These are phyloP conservation scores for Suhomyces kunorum DNA, from an alignment of 1,139 yeast genomes.

Conservation along the genomic window DNA sequence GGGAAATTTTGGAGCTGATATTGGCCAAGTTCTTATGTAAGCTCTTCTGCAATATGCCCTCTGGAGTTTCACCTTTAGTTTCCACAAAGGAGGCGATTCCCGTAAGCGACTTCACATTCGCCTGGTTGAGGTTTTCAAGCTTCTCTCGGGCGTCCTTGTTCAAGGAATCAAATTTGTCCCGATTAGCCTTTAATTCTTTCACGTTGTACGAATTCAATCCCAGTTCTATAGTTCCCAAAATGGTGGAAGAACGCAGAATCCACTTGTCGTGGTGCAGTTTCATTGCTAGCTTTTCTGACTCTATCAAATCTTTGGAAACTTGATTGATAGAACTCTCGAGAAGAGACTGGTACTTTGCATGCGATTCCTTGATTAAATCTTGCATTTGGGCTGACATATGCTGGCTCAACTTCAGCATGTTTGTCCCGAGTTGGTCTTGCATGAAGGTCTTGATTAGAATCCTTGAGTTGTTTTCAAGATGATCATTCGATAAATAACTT, in stretches of 20 bases:
- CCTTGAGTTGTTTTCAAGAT: constrained; percentile 7
- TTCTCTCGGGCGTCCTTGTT: constrained; percentile 7
- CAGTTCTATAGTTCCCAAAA: constrained; percentile 8
- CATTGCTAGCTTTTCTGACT: constrained; percentile 12
- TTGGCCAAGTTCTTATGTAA: constrained; percentile 8
- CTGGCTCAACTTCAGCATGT: constrained; percentile 4
- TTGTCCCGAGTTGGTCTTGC: constrained; percentile 6
- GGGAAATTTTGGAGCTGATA: constrained; percentile 13
- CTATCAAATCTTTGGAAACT: constrained; percentile 11
- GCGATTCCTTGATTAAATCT: constrained; percentile 4
- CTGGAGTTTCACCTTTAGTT: constrained; percentile 2
- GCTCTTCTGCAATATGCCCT: constrained; percentile 1
- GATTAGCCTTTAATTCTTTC: constrained; percentile 7
- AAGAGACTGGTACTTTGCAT: constrained; percentile 8
- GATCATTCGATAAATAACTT: constrained; percentile 10
- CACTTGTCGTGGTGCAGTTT: constrained; percentile 11
- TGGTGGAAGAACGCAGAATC: constrained; percentile 8
- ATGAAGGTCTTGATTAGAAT: constrained; percentile 6
- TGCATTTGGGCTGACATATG: constrained; percentile 4
- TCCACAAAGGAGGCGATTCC: constrained; percentile 4
- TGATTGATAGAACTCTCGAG: constrained; percentile 12
- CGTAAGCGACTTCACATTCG: not conserved
- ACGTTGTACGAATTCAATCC: constrained; percentile 5
- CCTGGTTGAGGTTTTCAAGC: constrained; percentile 6
- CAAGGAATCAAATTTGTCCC: constrained; percentile 5